phyloP scores from a whole-genome alignment of 129 eudicot species.

The Pittosporum tobira region DNA sequence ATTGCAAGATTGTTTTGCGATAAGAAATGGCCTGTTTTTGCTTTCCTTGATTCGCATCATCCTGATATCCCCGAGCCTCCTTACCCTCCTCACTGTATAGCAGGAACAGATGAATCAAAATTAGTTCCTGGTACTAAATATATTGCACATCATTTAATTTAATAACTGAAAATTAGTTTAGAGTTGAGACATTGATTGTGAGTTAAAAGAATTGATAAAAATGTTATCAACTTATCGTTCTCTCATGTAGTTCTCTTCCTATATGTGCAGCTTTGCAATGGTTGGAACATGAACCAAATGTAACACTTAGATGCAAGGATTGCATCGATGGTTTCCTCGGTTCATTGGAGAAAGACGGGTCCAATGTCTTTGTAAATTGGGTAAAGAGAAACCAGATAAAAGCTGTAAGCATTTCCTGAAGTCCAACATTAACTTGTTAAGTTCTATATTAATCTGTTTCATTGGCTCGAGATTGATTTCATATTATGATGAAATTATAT shows the following conservation, averaged over 20 bases:
- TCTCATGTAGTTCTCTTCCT: conserved; percentile 13
- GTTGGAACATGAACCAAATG: conserved; percentile 75
- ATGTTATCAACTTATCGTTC: neutral
- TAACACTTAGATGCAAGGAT: conserved; percentile 64
- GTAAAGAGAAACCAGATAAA: conserved; percentile 64
- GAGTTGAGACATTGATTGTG: conserved; percentile 3
- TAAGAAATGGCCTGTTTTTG: conserved; percentile 71
- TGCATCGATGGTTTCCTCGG: conserved; percentile 92
- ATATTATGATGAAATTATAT: no score
- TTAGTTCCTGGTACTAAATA: conserved; percentile 57
- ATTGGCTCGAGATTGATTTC: no score
- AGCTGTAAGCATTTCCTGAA: conserved; percentile 37
- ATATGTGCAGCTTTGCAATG: conserved; percentile 51
- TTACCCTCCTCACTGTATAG: conserved; percentile 78
- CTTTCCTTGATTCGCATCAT: conserved; percentile 69
- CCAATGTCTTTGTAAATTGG: conserved; percentile 83
- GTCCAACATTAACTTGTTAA: neutral
- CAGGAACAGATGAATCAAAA: conserved; percentile 68
- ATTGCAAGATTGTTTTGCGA: conserved; percentile 61
- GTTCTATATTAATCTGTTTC: neutral
- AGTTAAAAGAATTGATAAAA: no score
- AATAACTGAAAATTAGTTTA: neutral
- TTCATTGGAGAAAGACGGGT: conserved; percentile 68
- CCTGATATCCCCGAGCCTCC: conserved; percentile 83
- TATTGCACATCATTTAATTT: no score